Evolutionary conservation across 2,329 filamentous ascomycete genomes (phyloP).

Genomic region (Talaromyces funiculosus): DNA sequence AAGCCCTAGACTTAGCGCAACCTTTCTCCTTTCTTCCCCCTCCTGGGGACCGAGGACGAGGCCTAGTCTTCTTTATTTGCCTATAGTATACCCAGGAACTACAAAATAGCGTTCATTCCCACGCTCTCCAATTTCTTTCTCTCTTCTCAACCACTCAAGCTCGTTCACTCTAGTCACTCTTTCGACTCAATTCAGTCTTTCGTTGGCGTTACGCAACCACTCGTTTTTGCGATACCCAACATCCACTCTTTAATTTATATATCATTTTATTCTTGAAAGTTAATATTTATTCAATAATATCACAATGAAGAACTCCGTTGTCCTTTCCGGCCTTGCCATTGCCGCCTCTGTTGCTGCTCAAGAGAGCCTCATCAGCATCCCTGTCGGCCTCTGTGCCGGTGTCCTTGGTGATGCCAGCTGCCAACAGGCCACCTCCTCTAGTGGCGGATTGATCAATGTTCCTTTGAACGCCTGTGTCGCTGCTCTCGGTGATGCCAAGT

Average conservation of each 20-base stretch:
- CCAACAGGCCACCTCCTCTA: conserved; percentile 16
- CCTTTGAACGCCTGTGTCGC: conserved; percentile 22
- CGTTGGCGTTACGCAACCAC: conserved; percentile 15
- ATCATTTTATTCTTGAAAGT: conserved; percentile 1
- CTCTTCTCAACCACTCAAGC: conserved; percentile 11
- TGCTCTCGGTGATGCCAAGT: conserved; percentile 22
- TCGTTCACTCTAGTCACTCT: conserved; percentile 17
- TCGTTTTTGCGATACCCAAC: conserved; percentile 24
- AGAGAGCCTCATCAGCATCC: conserved; percentile 21
- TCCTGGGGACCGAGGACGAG: neutral
- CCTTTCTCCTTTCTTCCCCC: conserved; percentile 1
- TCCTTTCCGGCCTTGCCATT: conserved; percentile 21
- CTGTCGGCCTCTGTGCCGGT: conserved; percentile 20
- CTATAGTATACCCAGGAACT: neutral
- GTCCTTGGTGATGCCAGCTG: conserved; percentile 24
- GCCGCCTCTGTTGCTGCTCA: conserved; percentile 18
- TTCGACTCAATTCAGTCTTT: conserved; percentile 12
- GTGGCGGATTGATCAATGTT: conserved; percentile 22
- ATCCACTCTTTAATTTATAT: conserved; percentile 17
- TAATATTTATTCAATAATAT: conserved; percentile 4
- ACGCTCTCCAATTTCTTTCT: conserved; percentile 1
- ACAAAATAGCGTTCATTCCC: conserved; percentile 13
- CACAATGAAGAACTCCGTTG: conserved; percentile 17
- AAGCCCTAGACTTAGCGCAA: conserved; percentile 1
- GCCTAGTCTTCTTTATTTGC: neutral